phyloP scores from a whole-genome alignment of 1,139 yeast genomes.

The Suhomyces anneliseae region DNA sequence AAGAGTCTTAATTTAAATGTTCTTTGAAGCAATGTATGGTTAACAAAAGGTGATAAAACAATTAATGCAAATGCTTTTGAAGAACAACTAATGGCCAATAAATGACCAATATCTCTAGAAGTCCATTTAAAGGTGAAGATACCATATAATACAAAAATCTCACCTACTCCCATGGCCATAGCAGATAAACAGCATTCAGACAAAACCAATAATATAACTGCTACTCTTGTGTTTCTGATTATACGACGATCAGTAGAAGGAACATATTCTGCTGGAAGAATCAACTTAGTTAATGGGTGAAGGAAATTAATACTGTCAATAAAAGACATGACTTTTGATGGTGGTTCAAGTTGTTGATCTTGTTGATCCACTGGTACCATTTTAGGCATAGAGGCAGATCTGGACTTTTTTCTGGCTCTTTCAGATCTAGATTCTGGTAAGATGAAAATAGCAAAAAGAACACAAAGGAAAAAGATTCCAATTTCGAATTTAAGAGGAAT shows the following conservation, averaged over 20 bases:
- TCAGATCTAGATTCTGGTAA: constrained; percentile 54
- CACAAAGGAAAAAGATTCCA: constrained; percentile 21
- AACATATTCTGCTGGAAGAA: constrained; percentile 40
- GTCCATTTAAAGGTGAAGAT: constrained; percentile 61
- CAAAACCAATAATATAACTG: constrained; percentile 45
- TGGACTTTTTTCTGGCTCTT: constrained; percentile 44
- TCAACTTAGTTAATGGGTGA: constrained; percentile 47
- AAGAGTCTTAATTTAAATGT: constrained; percentile 34
- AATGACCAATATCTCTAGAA: constrained; percentile 57
- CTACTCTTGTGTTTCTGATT: constrained; percentile 22
- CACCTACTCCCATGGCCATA: constrained; percentile 35
- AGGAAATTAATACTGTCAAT: constrained; percentile 25
- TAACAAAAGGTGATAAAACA: constrained; percentile 35
- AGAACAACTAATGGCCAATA: constrained; percentile 55
- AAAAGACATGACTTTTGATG: not conserved
- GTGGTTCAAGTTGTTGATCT: not conserved
- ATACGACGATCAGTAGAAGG: constrained; percentile 9
- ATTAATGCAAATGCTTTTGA: constrained; percentile 38
- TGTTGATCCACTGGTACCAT: not conserved
- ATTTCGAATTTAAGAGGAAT: constrained; percentile 35
- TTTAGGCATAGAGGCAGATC: constrained; percentile 32
- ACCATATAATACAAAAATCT: constrained; percentile 56
- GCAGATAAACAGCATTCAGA: constrained; percentile 48
- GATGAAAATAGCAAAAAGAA: constrained; percentile 34
- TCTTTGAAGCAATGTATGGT: constrained; percentile 28